phyloP scores from a whole-genome alignment of 805 yeast species.

The Candida loeiensis region DNA sequence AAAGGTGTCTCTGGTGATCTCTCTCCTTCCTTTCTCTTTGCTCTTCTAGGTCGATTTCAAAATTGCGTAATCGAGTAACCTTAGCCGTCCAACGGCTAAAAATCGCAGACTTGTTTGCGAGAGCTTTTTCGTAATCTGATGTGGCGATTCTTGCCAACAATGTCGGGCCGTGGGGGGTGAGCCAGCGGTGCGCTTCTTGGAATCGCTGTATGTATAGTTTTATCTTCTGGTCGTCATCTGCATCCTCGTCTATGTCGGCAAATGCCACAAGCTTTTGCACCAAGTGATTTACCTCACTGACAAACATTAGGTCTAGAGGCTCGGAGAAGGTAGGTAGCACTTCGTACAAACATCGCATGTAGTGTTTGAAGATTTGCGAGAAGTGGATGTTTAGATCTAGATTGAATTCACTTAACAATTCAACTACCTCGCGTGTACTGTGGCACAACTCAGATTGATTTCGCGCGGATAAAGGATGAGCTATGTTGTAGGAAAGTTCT shows the following conservation, averaged over 20 bases:
- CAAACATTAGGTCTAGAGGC: constrained; percentile 20
- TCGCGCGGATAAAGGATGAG: constrained; percentile 13
- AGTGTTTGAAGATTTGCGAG: constrained; percentile 22
- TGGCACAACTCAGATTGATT: constrained; percentile 16
- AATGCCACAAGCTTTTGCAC: constrained; percentile 27
- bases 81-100: not conserved
- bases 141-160: constrained; percentile 29
- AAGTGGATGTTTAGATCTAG: constrained; percentile 21
- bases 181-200: constrained; percentile 21
- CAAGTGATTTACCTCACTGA: constrained; percentile 17
- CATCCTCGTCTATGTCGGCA: constrained; percentile 24
- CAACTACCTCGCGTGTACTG: constrained; percentile 19
- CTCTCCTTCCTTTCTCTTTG: not conserved
- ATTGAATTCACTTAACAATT: constrained; percentile 25
- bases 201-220: constrained; percentile 22
- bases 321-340: constrained; percentile 17
- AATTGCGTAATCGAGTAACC: no score
- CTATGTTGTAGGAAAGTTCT: not conserved
- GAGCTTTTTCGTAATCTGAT: not conserved
- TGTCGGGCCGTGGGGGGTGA: constrained; percentile 17
- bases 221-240: constrained; percentile 12
- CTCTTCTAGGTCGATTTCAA: no score
- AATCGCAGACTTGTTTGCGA: not conserved
- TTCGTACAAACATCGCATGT: constrained; percentile 20
- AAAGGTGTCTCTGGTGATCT: not conserved